These are phyloP conservation scores for Globisporangium rhizosaccharum DNA, from an alignment of 352 stramenopile species.

Conservation along the genomic window DNA sequence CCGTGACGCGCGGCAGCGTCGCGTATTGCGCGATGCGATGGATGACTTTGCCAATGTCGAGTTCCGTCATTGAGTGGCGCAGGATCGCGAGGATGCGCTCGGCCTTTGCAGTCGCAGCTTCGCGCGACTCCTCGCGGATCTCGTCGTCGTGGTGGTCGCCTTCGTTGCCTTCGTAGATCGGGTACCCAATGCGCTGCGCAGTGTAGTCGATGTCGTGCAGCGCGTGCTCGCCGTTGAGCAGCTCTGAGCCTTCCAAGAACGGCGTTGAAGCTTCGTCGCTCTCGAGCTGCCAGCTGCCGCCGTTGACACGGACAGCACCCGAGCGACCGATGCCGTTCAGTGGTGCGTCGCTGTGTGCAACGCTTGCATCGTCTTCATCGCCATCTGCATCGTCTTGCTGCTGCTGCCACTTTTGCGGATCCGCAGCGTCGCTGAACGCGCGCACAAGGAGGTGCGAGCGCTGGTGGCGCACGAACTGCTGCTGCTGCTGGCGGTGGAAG, in stretches of 20 bases:
- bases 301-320: constrained; percentile 2
- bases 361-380: not conserved
- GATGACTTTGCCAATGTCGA: constrained; percentile 78
- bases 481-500: constrained; percentile 17
- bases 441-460: constrained; percentile 28
- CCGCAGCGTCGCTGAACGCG: constrained; percentile 37
- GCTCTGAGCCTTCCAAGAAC: constrained; percentile 23
- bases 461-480: constrained; percentile 13
- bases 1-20: constrained; percentile 67
- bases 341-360: not conserved
- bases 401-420: constrained; percentile 18
- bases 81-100: constrained; percentile 75
- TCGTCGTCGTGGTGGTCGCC: constrained; percentile 22
- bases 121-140: constrained; percentile 69
- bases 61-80: constrained; percentile 79
- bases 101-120: constrained; percentile 59
- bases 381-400: constrained; percentile 1
- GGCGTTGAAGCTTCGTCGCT: constrained; percentile 15
- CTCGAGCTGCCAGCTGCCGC: constrained; percentile 5
- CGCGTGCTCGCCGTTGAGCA: constrained; percentile 23
- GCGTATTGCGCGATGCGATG: constrained; percentile 78
- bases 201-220: constrained; percentile 61
- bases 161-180: constrained; percentile 40
- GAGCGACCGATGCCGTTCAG: constrained; percentile 11
- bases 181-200: constrained; percentile 69